Evolutionary conservation across 1,139 yeast genomes (phyloP).

Genomic region (Geotrichum cucujoidarum): DNA sequence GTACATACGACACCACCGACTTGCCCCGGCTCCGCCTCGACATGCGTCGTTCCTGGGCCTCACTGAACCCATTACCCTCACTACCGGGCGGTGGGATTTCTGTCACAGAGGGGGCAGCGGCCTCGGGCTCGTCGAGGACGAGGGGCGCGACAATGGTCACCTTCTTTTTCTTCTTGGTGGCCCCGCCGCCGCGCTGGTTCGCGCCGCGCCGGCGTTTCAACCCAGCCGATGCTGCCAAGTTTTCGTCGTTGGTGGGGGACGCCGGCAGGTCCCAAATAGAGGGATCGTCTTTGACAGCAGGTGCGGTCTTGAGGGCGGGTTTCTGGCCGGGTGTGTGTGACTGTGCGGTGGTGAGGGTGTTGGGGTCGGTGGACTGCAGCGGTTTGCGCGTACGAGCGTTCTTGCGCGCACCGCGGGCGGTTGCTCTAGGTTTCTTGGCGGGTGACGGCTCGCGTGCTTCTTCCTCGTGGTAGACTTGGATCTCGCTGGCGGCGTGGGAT

Average conservation of each 20-base stretch:
- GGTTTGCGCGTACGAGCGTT: neutral
- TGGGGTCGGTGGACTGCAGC: neutral
- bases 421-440: neutral
- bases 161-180: neutral
- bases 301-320: neutral
- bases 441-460: neutral
- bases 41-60: neutral
- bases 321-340: neutral
- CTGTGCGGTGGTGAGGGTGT: neutral
- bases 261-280: conserved; percentile 1
- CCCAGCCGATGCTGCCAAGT: too few species aligned
- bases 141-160: neutral
- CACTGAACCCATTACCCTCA: neutral
- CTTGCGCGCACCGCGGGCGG: too few species aligned
- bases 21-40: neutral
- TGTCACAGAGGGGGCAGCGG: too few species aligned
- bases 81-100: too few species aligned
- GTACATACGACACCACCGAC: neutral
- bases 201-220: neutral
- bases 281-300: neutral
- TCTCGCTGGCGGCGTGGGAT: too few species aligned
- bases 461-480: neutral
- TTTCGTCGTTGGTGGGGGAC: neutral
- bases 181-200: neutral
- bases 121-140: neutral